Evolutionary conservation across 441 rosid species (phyloP), one percentile per base, ranked within the genome.

Genomic region (Metrosideros polymorpha): DNA sequence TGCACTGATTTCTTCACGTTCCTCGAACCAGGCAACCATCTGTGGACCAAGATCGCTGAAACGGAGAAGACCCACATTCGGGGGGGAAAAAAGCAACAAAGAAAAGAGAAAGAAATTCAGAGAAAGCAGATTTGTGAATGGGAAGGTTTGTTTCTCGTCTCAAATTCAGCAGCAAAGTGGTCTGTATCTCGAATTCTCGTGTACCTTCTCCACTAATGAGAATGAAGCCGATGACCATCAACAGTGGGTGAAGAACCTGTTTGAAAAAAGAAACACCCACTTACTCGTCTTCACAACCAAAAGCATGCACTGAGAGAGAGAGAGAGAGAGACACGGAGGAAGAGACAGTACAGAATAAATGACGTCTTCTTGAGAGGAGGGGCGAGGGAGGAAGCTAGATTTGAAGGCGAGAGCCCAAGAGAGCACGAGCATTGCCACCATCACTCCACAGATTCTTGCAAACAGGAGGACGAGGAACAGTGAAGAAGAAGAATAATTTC

Each of bases 181-280:
- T 66, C 15, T 10, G 77, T 35, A 19, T 2, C 4, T 9, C 10
- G 79, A 0, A 14, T 89, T 2, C 4, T 9, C 10, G 79, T 1
- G 22, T 89, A 96, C 98, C 98, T 97, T 97, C 99, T 85, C 99
- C 99, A 87, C 98, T 96, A 83, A 96, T 85, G 88, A 96, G 91
- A 87, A 96, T 96, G 91, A 97, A 94, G 87, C 98, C 98, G 86
- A 97, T 96, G 85, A 97, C 99, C 99, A 96, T 97, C 45, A 97
- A 83, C 84, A 97, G 85, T 52, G 98, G 98, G 88, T 96, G 98
- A 51, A 94, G 98, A 83, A 91, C 93, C 99, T 97, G 92, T 51
- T 76, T 42, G 53, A n/a, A 50, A 5, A 45, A 25, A 86, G n/a
- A 30, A 71, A 29, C 39, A 54, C 50, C 51, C 19, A 52, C 24